phyloP scores from a whole-genome alignment of 2,329 filamentous ascomycete species.

The Alternaria panax region DNA sequence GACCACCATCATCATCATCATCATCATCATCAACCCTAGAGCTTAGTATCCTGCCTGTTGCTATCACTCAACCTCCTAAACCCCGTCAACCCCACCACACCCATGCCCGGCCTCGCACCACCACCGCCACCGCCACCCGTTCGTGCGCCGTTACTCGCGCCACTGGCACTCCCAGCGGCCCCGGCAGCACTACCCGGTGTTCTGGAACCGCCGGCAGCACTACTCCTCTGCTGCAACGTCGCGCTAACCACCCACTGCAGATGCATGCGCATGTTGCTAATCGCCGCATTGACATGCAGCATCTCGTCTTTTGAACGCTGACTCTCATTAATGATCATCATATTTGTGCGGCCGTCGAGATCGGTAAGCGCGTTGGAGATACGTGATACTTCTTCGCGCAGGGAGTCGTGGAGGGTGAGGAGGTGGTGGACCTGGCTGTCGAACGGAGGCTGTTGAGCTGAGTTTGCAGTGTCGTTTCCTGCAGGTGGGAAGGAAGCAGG shows the following conservation, averaged over 20 bases:
- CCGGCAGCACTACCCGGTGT: constrained; percentile 28
- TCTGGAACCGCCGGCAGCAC: constrained; percentile 35
- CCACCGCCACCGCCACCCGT: constrained; percentile 12
- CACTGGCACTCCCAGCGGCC: constrained; percentile 20
- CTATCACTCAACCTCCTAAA: constrained; percentile 47
- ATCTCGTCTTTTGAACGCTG: constrained; percentile 68
- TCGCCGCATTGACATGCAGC: constrained; percentile 66
- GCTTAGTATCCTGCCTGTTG: constrained; percentile 48
- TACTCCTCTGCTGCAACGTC: constrained; percentile 56
- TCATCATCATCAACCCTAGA: constrained; percentile 25
- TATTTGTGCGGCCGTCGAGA: constrained; percentile 66
- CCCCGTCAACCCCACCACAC: constrained; percentile 29
- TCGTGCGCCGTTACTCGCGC: constrained; percentile 37
- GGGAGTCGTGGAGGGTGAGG: constrained; percentile 66
- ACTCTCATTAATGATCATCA: constrained; percentile 70
- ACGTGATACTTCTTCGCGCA: constrained; percentile 66
- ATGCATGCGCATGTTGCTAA: constrained; percentile 66
- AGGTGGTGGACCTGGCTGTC: constrained; percentile 63
- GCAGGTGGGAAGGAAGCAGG: constrained; percentile 45
- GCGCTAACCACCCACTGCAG: constrained; percentile 69
- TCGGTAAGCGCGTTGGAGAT: constrained; percentile 64
- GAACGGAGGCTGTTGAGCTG: constrained; percentile 51
- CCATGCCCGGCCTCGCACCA: constrained; percentile 28
- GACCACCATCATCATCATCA: background rate
- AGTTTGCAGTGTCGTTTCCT: constrained; percentile 28